Conservation (phyloP, 192 early-diverging fungal genomes). For the Chytriomyces hyalinus region DNA sequence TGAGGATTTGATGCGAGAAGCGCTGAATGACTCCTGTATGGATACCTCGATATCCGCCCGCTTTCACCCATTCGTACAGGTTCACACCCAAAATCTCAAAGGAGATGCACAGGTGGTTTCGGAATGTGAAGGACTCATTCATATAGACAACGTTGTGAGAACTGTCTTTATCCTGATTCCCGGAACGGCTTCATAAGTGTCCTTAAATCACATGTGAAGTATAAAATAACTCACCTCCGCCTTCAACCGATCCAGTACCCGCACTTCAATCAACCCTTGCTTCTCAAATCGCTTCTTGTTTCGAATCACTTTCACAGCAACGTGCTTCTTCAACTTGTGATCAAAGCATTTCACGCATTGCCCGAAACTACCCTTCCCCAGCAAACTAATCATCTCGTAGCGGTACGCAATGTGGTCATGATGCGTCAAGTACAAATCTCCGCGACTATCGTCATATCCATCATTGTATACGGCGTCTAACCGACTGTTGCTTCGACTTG, state of each 20-base stretch:
- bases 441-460: slow-evolving; percentile 89
- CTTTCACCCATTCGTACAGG: slow-evolving; percentile 96
- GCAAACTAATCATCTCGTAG: slow-evolving; percentile 87
- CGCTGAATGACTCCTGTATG: slow-evolving; percentile 72
- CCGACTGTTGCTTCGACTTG: background rate
- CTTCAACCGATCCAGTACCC: slow-evolving; percentile 85
- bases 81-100: slow-evolving; percentile 94
- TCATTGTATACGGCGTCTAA: background rate
- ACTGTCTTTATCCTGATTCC: slow-evolving; percentile 75
- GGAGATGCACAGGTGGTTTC: slow-evolving; percentile 93
- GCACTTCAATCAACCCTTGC: slow-evolving; percentile 94
- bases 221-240: slow-evolving; percentile 62
- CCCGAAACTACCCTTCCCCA: slow-evolving; percentile 96
- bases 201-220: slow-evolving; percentile 13
- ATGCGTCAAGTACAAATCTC: slow-evolving; percentile 85
- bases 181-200: background rate
- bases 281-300: slow-evolving; percentile 97
- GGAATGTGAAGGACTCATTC: slow-evolving; percentile 89
- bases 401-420: slow-evolving; percentile 94
- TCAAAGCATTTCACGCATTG: slow-evolving; percentile 94
- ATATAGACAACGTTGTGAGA: slow-evolving; percentile 84
- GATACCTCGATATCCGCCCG: slow-evolving; percentile 87
- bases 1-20: slow-evolving; percentile 83
- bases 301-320: slow-evolving; percentile 93
- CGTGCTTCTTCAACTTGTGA: slow-evolving; percentile 84